Evolutionary conservation across 768 basidiomycete species (phyloP), one percentile per base, ranked within the genome.

Genomic region (Naganishia antarctica): DNA sequence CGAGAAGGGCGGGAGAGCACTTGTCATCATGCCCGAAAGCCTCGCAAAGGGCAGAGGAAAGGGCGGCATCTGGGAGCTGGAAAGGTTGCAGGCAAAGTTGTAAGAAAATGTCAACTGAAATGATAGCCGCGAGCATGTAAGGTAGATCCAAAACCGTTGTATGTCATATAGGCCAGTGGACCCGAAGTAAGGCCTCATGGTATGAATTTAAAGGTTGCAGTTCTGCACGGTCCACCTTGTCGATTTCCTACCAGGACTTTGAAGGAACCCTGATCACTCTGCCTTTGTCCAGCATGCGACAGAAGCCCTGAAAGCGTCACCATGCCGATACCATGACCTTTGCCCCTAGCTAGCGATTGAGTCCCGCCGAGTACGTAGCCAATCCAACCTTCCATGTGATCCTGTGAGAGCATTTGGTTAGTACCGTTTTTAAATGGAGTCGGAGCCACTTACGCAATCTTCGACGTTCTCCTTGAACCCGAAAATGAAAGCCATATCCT

Each of bases 321-420:
- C 0, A 86, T 84, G 18, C 86, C 94, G 13, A 96, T 81, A 2
- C 84, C 92, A 70, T 84, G 84, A 0, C 90, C 91, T 64, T 83
- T 79, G 0, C 93, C 93, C 29, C 85, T 83, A 0, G 85, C 82
- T 8, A 97, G 81, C 1, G 92, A 93, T 73, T 83, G 87, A 65
- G 85, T 86, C 0, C 92, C 93, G 2, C 88, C 86, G 0, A 91
- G 90, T 21, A 91, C 81, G 70, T 88, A 89, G 0, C 94, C 93
- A 81, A 71, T 23, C 68, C 71, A n/a, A 68, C 62, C 69, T 68
- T 45, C 18, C 25, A 45, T 29, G 29, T 34, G 58, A 34, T 47
- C 37, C 61, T 51, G 37, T 13, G 15, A 28, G 40, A n/a, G 21
- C 29, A 9, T 65, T 34, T 37, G 15, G 29, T 16, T 32, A 50